Evolutionary conservation across 495 filamentous ascomycete species (phyloP), one percentile per base, ranked within the genome.

Genomic region (Cryomyces minteri): DNA sequence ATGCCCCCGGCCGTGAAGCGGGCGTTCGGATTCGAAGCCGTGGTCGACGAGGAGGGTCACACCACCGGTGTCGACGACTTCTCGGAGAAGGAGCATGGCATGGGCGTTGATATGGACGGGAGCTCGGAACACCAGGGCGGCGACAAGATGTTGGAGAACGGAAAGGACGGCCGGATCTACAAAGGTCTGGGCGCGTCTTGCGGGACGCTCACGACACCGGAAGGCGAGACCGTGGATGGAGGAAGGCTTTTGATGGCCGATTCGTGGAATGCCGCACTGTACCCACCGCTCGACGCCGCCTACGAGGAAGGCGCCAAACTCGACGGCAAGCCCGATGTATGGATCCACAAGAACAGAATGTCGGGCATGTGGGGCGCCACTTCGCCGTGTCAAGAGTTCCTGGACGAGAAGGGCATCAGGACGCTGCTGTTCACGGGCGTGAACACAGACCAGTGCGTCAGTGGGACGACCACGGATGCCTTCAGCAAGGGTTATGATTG

Each of bases 371-470:
- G 72, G 70, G 59, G 58, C 10, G 44, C 45, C 1, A 50, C 44
- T 4, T 59, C 58, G 0, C 43, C 49, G 0, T 56, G 60, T 29
- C 56, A 60, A 37, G 50, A 61, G 9, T 64, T 55, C 47, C 46
- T 70, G 12, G 54, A 62, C 40, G n/a, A 50, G 25, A 50, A 63
- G 39, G 67, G 63, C 0, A 70, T 67, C 45, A 60, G 48, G 7
- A 73, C 70, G 4, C 52, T 77, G 28, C 50, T 77, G 3, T 75
- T 76, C 48, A 55, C 67, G 0, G 73, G 73, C 1, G 71, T 75
- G 7, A 77, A 77, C 51, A 74, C 71, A 4, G 73, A 77, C 55
- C 73, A 75, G 49, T 77, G 73, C 50, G 73, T 77, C 5, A 59
- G 66, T 28, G 69, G 70, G 2, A 75, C 67, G 29, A 55, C 74